These are phyloP conservation scores for Triticum timopheevii DNA, from an alignment of 176 grass and related monocot species.

Conservation along the genomic window DNA sequence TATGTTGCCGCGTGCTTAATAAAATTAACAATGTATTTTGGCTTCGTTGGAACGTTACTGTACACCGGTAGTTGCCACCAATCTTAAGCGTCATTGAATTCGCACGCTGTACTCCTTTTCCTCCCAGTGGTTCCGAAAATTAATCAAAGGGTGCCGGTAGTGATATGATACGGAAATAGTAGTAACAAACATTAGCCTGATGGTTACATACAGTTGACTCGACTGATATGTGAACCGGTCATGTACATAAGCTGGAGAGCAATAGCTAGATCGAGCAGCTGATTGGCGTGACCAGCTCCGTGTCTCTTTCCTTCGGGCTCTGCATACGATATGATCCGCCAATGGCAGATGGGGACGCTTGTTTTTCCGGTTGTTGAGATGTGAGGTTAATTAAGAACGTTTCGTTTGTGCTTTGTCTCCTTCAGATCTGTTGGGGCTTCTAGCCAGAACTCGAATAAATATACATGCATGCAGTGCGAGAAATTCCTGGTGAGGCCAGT, in stretches of 20 bases:
- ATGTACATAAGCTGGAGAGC: not conserved
- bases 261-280: not conserved
- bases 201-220: not conserved
- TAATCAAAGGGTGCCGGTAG: not conserved
- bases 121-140: not conserved
- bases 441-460: not conserved
- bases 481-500: not conserved
- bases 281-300: not conserved
- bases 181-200: not conserved
- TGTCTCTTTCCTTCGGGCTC: not conserved
- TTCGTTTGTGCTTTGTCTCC: not conserved
- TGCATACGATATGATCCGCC: not conserved
- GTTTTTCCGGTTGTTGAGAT: not conserved
- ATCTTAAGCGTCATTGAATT: not conserved
- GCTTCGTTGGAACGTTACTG: not conserved
- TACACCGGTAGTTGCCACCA: not conserved
- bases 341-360: not conserved
- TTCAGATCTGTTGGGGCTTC: not conserved
- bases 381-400: not conserved
- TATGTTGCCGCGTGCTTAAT: not conserved
- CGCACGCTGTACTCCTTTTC: not conserved
- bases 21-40: not conserved
- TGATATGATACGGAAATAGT: not conserved
- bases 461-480: not conserved
- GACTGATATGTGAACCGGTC: not conserved